These are phyloP conservation scores for Acanthamoeba divionensis DNA, from an alignment of 208 protist genomes.

Conservation along the genomic window DNA sequence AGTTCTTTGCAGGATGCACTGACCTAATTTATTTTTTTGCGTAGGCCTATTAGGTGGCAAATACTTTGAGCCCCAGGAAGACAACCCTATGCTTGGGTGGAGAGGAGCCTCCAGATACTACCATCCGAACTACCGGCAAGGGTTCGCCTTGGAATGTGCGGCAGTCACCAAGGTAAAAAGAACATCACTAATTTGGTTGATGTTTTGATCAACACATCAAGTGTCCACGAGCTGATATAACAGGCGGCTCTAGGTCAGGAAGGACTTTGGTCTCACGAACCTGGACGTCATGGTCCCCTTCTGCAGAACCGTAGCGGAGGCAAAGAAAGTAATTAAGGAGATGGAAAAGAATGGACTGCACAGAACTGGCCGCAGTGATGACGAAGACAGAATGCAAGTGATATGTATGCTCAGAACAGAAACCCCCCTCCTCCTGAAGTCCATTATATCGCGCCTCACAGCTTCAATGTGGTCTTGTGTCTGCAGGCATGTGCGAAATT, in stretches of 20 bases:
- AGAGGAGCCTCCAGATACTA: conserved; percentile 63
- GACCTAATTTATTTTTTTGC: neutral
- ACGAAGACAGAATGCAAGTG: neutral
- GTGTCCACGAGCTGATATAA: neutral
- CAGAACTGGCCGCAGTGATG: neutral
- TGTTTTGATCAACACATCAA: neutral
- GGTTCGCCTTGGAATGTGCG: conserved; percentile 45
- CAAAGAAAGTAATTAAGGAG: conserved; percentile 58
- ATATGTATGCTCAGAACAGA: neutral
- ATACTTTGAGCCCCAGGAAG: conserved; percentile 67
- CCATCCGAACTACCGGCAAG: conserved; percentile 50
- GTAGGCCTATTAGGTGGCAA: conserved; percentile 46
- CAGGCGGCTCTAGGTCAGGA: conserved; percentile 17
- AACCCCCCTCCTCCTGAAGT: neutral
- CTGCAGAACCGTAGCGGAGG: conserved; percentile 61
- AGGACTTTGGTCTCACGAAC: conserved; percentile 70
- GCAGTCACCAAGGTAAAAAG: neutral
- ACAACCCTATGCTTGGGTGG: conserved; percentile 70
- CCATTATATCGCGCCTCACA: neutral
- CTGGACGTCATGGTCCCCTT: conserved; percentile 72
- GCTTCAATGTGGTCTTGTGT: neutral
- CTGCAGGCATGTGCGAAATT: conserved; percentile 65
- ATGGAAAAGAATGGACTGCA: conserved; percentile 61
- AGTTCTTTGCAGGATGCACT: neutral
- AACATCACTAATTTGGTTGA: too few relatives aligned